Conservation (phyloP, 2,329 filamentous ascomycete genomes). For the Thelonectria discophora region DNA sequence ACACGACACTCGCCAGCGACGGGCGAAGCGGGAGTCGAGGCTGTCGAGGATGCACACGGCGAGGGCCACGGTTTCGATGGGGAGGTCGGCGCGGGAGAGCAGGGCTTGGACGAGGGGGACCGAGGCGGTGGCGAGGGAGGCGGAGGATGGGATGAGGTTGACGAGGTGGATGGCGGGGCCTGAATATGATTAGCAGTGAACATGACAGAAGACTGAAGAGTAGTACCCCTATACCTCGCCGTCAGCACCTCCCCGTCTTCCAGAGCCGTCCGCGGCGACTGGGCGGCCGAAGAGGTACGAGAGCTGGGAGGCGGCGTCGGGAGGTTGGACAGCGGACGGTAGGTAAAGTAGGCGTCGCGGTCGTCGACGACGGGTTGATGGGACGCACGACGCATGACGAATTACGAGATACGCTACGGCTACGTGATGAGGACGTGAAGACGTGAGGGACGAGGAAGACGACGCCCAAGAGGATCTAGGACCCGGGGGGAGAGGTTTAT, state of each 20-base stretch:
- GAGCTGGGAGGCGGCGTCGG: conserved; percentile 71
- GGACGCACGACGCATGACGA: conserved; percentile 37
- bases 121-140: conserved; percentile 67
- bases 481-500: conserved; percentile 25
- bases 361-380: conserved; percentile 32
- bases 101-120: conserved; percentile 68
- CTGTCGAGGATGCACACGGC: conserved; percentile 74
- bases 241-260: conserved; percentile 57
- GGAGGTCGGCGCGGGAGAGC: conserved; percentile 64
- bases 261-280: conserved; percentile 53
- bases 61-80: conserved; percentile 69
- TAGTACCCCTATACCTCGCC: conserved; percentile 50
- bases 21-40: conserved; percentile 68
- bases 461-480: conserved; percentile 19
- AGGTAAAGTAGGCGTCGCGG: conserved; percentile 66
- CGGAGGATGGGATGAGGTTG: conserved; percentile 71
- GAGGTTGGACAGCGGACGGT: conserved; percentile 72
- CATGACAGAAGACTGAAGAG: not conserved
- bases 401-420: conserved; percentile 12
- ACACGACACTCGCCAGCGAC: conserved; percentile 68
- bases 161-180: conserved; percentile 72
- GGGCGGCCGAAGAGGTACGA: conserved; percentile 52
- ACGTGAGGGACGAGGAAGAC: too few species aligned
- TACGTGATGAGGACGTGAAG: not conserved
- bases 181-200: conserved; percentile 41